phyloP scores from a whole-genome alignment of 176 grass and related monocot genomes.

The Secale cereale region DNA sequence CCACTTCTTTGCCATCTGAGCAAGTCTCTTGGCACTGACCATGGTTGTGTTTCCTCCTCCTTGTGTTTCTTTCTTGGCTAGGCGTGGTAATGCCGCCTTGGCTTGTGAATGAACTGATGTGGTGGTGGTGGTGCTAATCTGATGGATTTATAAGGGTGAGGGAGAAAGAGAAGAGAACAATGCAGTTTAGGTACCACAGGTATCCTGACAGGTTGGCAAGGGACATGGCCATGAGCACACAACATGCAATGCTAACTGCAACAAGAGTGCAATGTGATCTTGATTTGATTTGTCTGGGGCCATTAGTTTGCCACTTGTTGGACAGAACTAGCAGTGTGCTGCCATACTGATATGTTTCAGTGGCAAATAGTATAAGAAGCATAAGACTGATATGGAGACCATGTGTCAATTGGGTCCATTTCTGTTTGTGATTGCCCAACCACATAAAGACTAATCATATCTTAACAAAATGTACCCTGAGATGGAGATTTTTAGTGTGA shows the following conservation, averaged over 20 bases:
- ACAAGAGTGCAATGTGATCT: background rate
- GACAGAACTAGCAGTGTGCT: background rate
- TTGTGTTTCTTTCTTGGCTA: background rate
- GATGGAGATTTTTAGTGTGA: background rate
- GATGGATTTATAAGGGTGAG: constrained; percentile 27
- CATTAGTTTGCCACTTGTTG: background rate
- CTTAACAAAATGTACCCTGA: background rate
- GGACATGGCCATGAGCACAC: constrained; percentile 17
- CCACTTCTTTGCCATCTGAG: constrained; percentile 47
- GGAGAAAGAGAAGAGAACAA: background rate
- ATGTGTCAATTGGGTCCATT: constrained; percentile 7
- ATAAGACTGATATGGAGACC: background rate
- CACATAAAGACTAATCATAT: background rate
- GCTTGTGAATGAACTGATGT: constrained; percentile 6
- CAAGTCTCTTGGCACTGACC: constrained; percentile 46
- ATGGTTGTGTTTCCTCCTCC: background rate
- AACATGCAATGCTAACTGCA: constrained; percentile 27
- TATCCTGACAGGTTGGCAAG: constrained; percentile 8
- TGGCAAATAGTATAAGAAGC: background rate
- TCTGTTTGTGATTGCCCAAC: background rate
- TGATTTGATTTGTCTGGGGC: constrained; percentile 22
- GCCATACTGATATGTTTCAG: background rate
- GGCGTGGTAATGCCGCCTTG: background rate
- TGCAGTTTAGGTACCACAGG: background rate
- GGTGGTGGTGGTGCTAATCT: background rate